Conservation (phyloP, 2,329 filamentous ascomycete species). For the Metarhizium humberi region DNA sequence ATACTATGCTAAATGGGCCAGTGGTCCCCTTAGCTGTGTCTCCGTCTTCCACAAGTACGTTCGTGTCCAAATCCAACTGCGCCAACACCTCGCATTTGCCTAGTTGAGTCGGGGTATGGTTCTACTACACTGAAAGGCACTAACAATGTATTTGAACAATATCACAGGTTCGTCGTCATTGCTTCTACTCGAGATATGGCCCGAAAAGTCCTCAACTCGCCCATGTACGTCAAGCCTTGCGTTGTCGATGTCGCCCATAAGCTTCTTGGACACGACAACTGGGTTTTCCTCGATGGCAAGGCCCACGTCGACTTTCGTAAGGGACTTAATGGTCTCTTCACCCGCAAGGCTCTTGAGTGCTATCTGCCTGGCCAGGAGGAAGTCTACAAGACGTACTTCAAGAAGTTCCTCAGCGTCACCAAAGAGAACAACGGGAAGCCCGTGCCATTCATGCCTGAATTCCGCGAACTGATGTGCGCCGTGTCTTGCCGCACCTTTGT, state of each 20-base stretch:
- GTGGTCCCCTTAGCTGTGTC: slow-evolving; percentile 87
- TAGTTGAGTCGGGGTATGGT: background rate
- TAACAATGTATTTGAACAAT: background rate
- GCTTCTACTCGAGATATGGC: slow-evolving; percentile 91
- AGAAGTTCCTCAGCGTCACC: slow-evolving; percentile 67
- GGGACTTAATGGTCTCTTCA: slow-evolving; percentile 90
- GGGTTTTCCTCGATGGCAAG: slow-evolving; percentile 95
- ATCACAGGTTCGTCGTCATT: slow-evolving; percentile 82
- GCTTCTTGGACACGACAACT: slow-evolving; percentile 84
- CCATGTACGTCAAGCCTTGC: slow-evolving; percentile 84
- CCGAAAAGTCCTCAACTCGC: slow-evolving; percentile 94
- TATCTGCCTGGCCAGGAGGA: slow-evolving; percentile 92
- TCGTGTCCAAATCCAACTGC: background rate
- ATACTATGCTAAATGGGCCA: slow-evolving; percentile 88
- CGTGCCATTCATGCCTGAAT: slow-evolving; percentile 78
- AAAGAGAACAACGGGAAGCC: slow-evolving; percentile 63
- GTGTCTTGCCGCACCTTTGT: slow-evolving; percentile 96
- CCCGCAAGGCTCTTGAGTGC: slow-evolving; percentile 72
- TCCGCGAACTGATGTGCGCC: slow-evolving; percentile 91
- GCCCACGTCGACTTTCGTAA: slow-evolving; percentile 95
- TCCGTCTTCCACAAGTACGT: slow-evolving; percentile 97
- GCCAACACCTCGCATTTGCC: background rate
- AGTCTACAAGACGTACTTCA: slow-evolving; percentile 81
- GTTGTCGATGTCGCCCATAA: slow-evolving; percentile 93
- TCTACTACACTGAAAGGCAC: background rate